These are phyloP conservation scores for Pleurotus pulmonarius DNA, from an alignment of 768 basidiomycete species.

Conservation along the genomic window DNA sequence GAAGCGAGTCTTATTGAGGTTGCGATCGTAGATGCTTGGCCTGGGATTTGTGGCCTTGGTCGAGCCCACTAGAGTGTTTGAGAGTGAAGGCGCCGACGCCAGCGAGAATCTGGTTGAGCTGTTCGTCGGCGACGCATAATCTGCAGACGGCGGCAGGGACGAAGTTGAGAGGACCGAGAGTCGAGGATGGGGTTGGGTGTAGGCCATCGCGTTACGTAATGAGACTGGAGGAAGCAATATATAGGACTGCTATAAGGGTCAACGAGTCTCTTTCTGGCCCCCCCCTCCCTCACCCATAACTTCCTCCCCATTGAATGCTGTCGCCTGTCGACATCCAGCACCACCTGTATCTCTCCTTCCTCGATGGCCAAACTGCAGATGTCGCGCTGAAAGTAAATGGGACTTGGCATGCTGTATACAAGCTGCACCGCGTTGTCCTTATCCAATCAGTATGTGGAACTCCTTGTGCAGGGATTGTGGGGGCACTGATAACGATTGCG, in stretches of 20 bases:
- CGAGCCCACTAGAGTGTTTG: constrained; percentile 32
- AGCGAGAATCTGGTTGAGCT: constrained; percentile 71
- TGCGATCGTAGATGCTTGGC: constrained; percentile 86
- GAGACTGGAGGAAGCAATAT: background rate
- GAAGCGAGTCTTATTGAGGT: constrained; percentile 81
- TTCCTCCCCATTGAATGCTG: constrained; percentile 25
- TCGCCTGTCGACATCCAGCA: constrained; percentile 59
- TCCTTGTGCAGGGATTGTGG: background rate
- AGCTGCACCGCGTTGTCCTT: constrained; percentile 79
- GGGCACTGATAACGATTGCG: constrained; percentile 8
- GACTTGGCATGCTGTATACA: constrained; percentile 69
- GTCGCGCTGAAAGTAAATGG: constrained; percentile 68
- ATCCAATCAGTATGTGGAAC: constrained; percentile 70
- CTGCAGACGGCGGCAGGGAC: constrained; percentile 46
- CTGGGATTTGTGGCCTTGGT: constrained; percentile 38
- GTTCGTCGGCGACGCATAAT: constrained; percentile 51
- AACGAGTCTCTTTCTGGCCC: background rate
- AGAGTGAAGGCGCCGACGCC: constrained; percentile 48
- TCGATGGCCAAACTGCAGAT: constrained; percentile 72
- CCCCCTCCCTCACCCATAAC: too few species aligned
- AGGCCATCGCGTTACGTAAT: constrained; percentile 35
- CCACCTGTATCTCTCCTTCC: constrained; percentile 74
- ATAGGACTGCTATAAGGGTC: background rate
- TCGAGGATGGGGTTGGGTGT: constrained; percentile 60
- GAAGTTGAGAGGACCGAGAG: constrained; percentile 66